Evolutionary conservation across 345 rosid genomes (phyloP).

Genomic region (Sapria himalayana): DNA sequence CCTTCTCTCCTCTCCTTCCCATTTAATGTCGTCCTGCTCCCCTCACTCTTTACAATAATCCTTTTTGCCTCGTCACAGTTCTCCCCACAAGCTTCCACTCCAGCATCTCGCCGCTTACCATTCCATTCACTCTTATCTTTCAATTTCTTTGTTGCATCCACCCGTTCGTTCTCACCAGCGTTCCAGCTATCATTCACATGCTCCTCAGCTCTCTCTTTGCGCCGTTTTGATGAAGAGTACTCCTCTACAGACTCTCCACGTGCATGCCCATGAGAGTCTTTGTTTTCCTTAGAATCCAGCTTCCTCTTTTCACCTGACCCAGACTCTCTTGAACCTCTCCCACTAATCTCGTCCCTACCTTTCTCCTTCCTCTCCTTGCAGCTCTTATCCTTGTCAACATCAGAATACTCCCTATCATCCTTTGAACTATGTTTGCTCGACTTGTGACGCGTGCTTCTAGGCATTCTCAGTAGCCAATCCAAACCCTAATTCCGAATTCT

Average conservation of each 20-base stretch:
- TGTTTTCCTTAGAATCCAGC: conserved; percentile 29
- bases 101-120: conserved; percentile 42
- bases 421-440: conserved; percentile 67
- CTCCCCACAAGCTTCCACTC: conserved; percentile 12
- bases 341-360: conserved; percentile 27
- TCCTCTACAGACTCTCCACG: conserved; percentile 54
- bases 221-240: conserved; percentile 36
- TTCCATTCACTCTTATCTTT: conserved; percentile 40
- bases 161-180: conserved; percentile 41
- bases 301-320: conserved; percentile 50
- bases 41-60: conserved; percentile 33
- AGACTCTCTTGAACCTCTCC: conserved; percentile 38
- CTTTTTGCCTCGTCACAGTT: conserved; percentile 21
- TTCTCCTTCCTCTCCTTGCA: conserved; percentile 45
- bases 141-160: conserved; percentile 28
- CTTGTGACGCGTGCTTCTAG: conserved; percentile 84
- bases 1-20: conserved; percentile 41
- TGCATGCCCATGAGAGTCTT: conserved; percentile 23
- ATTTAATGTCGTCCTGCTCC: conserved; percentile 44
- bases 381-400: conserved; percentile 55
- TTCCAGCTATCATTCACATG: conserved; percentile 57
- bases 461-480: conserved; percentile 23
- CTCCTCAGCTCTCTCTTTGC: conserved; percentile 37
- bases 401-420: conserved; percentile 68
- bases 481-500: conserved; percentile 3